phyloP scores from a whole-genome alignment of 2,329 filamentous ascomycete genomes.

The Diaporthe velutina region DNA sequence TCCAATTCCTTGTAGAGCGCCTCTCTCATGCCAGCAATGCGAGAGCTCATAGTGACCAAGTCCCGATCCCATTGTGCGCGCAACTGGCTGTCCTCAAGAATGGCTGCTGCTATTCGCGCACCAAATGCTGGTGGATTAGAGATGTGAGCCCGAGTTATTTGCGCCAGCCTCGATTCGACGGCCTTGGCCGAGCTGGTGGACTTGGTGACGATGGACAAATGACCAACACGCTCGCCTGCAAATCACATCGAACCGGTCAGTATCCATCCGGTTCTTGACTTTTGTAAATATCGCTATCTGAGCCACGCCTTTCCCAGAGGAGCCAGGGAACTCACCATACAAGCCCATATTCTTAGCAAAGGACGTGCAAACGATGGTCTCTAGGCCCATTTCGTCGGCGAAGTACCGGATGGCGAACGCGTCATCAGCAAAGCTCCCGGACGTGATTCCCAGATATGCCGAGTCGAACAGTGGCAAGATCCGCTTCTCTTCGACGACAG shows the following conservation, averaged over 20 bases:
- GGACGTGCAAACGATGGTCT: constrained; percentile 69
- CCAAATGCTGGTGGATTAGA: constrained; percentile 53
- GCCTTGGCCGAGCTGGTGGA: constrained; percentile 38
- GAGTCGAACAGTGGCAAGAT: constrained; percentile 50
- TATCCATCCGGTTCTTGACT: neutral
- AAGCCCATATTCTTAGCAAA: constrained; percentile 72
- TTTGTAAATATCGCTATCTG: neutral
- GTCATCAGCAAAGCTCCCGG: constrained; percentile 47
- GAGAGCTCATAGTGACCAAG: constrained; percentile 51
- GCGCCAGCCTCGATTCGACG: constrained; percentile 47
- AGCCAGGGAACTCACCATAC: constrained; percentile 42
- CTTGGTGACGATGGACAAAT: constrained; percentile 46
- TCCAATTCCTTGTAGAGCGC: constrained; percentile 49
- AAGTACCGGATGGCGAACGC: constrained; percentile 49
- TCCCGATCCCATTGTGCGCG: constrained; percentile 51
- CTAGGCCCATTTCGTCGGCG: constrained; percentile 52
- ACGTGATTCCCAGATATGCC: constrained; percentile 50
- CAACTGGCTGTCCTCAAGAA: constrained; percentile 47
- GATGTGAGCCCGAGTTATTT: constrained; percentile 49
- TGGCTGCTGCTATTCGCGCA: constrained; percentile 49
- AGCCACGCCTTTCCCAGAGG: neutral
- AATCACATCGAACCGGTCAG: neutral
- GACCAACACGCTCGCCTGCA: constrained; percentile 50
- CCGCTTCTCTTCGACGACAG: constrained; percentile 40
- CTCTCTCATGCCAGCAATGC: constrained; percentile 52